Evolutionary conservation across 169 alveolate species (phyloP), one percentile per base, ranked within the genome.

Genomic region (Eimeria zaria): DNA sequence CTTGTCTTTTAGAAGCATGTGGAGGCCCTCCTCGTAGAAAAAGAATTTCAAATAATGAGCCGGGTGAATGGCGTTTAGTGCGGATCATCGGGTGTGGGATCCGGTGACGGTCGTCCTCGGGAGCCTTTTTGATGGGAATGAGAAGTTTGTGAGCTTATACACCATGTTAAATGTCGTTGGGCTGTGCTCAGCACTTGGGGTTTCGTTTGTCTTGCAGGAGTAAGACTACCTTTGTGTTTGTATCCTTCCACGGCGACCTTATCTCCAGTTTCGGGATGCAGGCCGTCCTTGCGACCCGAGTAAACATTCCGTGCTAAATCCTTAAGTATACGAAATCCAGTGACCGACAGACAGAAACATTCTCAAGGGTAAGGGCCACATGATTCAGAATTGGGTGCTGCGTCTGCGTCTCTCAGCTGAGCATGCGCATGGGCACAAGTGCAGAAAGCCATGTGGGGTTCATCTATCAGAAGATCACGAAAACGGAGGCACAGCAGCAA

Each of bases 391-490:
- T 20, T 24, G 36, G 24, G 60, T 22, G 71, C 53, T 81, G 67
- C 67, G 90, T 81, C 44, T 81, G 90, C 62, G 46, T 81, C 7
- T 22, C 67, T 81, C 92, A 80, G 88, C 89, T 81, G 2, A 39
- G 95, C 95, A 84, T 95, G 95, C 87, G 91, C 48, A 95, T 95
- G 97, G 69, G 64, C 44, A 84, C 95, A 1, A 83, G 95, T 41
- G 97, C 91, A 1, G 97, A 95, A 58, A 84, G 95, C 58, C 97
- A 95, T 73, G 84, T 74, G 36, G 97, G 91, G 12, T 95, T 85
- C 67, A 74, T 95, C 30, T 95, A 95, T 30, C 73, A 67, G 58
- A 91, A 85, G 91, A 36, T 67, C 27, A 69, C 83, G 36, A 7
- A 88, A 22, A 46, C 44, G 7, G 85, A 62, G 36, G 73, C 64